Percentiles rank a stretch among this genome's conserved stretches.
These are phyloP conservation scores for Setaria italica DNA, from an alignment of 202 grass and related monocot genomes.

Conservation along the genomic window DNA sequence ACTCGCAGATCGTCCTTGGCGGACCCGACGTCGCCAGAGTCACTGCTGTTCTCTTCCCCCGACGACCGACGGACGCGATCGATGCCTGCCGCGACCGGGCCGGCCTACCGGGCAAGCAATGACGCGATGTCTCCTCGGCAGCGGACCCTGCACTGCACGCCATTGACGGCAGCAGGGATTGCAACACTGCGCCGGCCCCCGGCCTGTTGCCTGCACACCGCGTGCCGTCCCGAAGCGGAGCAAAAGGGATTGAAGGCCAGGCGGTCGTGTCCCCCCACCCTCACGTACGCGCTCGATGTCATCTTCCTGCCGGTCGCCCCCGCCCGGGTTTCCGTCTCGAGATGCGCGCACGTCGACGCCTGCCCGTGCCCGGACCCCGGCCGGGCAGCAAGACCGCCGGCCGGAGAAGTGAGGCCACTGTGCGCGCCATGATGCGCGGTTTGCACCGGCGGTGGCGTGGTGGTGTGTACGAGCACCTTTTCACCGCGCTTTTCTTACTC, in stretches of 20 bases:
- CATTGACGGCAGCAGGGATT: slow-evolving; percentile 33
- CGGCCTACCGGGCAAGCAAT: slow-evolving; percentile 38
- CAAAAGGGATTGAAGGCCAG: slow-evolving; percentile 32
- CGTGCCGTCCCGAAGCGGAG: slow-evolving; percentile 30
- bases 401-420: slow-evolving; percentile 13
- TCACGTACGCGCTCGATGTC: slow-evolving; percentile 11
- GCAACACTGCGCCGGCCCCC: not conserved
- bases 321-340: not conserved
- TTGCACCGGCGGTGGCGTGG: not conserved
- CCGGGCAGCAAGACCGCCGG: not conserved
- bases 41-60: not conserved
- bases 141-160: slow-evolving; percentile 31
- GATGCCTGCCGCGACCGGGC: slow-evolving; percentile 26
- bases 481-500: not conserved
- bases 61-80: slow-evolving; percentile 49
- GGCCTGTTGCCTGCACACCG: slow-evolving; percentile 27
- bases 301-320: not conserved
- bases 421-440: not conserved
- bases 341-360: not conserved
- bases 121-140: slow-evolving; percentile 25
- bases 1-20: not conserved
- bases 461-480: not conserved
- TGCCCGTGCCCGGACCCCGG: slow-evolving; percentile 14
- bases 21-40: not conserved
- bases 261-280: slow-evolving; percentile 7